Conservation (phyloP, 768 basidiomycete species). For the Auriscalpium orientale region DNA sequence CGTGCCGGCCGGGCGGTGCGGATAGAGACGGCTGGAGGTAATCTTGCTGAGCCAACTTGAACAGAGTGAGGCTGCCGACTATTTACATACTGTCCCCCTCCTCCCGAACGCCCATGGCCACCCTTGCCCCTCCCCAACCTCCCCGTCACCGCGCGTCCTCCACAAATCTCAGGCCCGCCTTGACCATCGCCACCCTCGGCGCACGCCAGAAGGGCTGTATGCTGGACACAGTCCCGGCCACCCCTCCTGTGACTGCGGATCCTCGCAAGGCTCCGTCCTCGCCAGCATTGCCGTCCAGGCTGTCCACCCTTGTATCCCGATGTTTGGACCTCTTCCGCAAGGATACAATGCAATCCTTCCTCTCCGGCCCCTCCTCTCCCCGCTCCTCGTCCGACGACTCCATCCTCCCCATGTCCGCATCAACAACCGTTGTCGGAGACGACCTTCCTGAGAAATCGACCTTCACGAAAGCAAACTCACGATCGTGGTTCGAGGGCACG, state of each 20-base stretch:
- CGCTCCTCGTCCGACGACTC: constrained; percentile 33
- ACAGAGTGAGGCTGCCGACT: neutral
- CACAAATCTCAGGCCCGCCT: constrained; percentile 44
- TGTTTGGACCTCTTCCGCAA: constrained; percentile 7
- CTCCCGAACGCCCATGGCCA: constrained; percentile 17
- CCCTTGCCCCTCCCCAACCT: constrained; percentile 30
- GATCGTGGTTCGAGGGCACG: constrained; percentile 9
- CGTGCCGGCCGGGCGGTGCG: neutral
- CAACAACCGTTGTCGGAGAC: constrained; percentile 1
- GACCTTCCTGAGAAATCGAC: constrained; percentile 3
- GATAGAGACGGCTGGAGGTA: neutral
- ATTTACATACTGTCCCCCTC: neutral
- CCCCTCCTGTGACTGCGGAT: constrained; percentile 16
- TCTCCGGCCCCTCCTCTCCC: constrained; percentile 21
- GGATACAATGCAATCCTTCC: constrained; percentile 1
- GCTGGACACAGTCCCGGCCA: constrained; percentile 19
- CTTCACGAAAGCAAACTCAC: neutral
- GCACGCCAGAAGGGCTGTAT: constrained; percentile 28
- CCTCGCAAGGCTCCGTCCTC: constrained; percentile 5
- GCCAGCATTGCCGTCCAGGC: constrained; percentile 11
- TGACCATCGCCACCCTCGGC: constrained; percentile 46
- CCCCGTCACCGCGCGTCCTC: constrained; percentile 53
- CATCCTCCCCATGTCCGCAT: constrained; percentile 12
- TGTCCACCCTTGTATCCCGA: constrained; percentile 12
- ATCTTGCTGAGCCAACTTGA: neutral